Percentiles rank a stretch among this genome's conserved stretches.
Conservation (phyloP, 352 stramenopile species). For the Phytophthora pini region DNA sequence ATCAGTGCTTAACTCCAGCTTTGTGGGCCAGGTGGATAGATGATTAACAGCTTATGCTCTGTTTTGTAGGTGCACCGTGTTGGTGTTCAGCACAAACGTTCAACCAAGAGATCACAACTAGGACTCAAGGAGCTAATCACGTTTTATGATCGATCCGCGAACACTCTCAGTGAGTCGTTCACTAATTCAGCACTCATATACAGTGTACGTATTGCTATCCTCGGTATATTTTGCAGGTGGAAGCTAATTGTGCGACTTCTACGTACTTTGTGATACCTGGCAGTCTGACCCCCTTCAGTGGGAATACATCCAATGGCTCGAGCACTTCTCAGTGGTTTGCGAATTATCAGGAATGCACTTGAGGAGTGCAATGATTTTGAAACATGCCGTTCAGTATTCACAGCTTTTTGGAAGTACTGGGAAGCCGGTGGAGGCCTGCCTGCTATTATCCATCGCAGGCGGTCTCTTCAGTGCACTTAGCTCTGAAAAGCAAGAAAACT, state of each 20-base stretch:
- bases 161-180: constrained; percentile 21
- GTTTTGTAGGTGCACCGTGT: constrained; percentile 57
- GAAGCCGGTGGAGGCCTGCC: constrained; percentile 22
- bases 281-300: constrained; percentile 56
- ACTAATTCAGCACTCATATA: constrained; percentile 28
- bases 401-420: constrained; percentile 20
- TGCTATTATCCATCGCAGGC: constrained; percentile 36
- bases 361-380: constrained; percentile 45
- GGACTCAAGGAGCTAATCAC: constrained; percentile 35
- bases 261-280: constrained; percentile 1
- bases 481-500: constrained; percentile 18
- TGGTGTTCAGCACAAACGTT: constrained; percentile 67
- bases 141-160: constrained; percentile 54
- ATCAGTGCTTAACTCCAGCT: neutral
- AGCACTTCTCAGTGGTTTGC: constrained; percentile 65
- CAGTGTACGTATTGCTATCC: constrained; percentile 28
- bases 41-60: constrained; percentile 6
- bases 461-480: constrained; percentile 28
- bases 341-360: constrained; percentile 37
- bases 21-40: neutral
- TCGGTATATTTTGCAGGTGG: constrained; percentile 2
- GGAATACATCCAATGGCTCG: constrained; percentile 67
- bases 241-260: constrained; percentile 1
- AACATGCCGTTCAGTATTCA: constrained; percentile 45
- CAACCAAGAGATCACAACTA: constrained; percentile 33